phyloP scores from a whole-genome alignment of 2,329 filamentous ascomycete species.

The Pseudocercospora vitis region DNA sequence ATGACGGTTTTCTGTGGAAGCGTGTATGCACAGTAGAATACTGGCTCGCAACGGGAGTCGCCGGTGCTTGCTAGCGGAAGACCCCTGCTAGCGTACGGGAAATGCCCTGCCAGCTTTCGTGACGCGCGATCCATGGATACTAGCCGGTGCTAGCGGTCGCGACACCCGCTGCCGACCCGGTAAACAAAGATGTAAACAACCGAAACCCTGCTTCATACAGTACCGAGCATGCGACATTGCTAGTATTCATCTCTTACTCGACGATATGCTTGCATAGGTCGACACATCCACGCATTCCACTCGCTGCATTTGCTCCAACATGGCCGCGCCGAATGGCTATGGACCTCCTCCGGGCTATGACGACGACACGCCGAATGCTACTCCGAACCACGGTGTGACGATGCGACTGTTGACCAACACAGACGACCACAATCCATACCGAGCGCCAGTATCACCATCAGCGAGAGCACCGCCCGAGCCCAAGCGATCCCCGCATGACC shows the following conservation, averaged over 20 bases:
- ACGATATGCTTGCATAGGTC: background rate
- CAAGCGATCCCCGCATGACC: slow-evolving; percentile 45
- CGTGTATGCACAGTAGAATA: too few species aligned
- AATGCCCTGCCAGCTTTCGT: too few species aligned
- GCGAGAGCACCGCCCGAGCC: slow-evolving; percentile 17
- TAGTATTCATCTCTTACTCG: background rate
- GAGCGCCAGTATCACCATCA: slow-evolving; percentile 26
- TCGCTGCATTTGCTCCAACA: slow-evolving; percentile 25
- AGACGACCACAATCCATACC: slow-evolving; percentile 41
- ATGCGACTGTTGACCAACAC: slow-evolving; percentile 53
- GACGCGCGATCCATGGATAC: too few species aligned
- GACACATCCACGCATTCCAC: slow-evolving; percentile 26
- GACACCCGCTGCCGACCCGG: too few species aligned
- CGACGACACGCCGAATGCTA: slow-evolving; percentile 34
- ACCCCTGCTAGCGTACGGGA: too few species aligned
- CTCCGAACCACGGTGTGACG: slow-evolving; percentile 42
- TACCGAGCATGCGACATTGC: background rate
- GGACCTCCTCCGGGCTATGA: slow-evolving; percentile 48
- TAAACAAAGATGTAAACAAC: too few species aligned
- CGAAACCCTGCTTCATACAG: too few species aligned
- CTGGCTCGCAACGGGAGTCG: too few species aligned
- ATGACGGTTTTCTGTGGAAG: too few species aligned
- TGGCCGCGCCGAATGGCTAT: slow-evolving; percentile 34
- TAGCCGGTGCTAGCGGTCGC: too few species aligned
- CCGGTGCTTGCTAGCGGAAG: too few species aligned